Evolutionary conservation across 495 filamentous ascomycete genomes (phyloP), one percentile per base, ranked within the genome.

Genomic region (Talaromyces borbonicus): DNA sequence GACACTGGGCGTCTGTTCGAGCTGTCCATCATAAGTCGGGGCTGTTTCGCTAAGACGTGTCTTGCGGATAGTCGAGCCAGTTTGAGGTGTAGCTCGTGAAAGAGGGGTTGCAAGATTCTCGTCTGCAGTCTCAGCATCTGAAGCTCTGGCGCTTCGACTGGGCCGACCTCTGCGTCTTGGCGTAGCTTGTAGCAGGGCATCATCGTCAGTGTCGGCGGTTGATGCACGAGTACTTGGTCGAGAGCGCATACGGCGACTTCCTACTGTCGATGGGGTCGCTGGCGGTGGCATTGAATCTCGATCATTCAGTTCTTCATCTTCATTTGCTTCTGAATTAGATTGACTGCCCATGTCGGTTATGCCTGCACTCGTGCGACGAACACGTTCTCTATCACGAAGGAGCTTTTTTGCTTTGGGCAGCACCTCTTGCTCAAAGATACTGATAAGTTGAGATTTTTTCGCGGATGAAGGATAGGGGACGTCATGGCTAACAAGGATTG

Each of bases 381-480:
- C 87, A 24, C 80, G 73, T 24, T 84, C 79, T 49, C 83, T 79
- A 18, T 80, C 77, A n/a, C 75, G 73, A 22, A 93, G 66, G 11
- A 95, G 75, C 56, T 81, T 85, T 49, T 73, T 76, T 5, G 87
- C 80, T 53, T 86, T 78, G 1, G 92, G 86, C 6, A 84, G 63
- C 29, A 98, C 74, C 47, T 90, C 71, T 31, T 85, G 71, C 53
- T 84, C 81, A 59, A 98, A 87, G 22, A 97, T 71, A 3, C 83
- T 78, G 45, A 98, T 67, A 31, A 98, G 80, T 51, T 95, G 81
- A 1, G 78, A 63, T 67, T 98, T 98, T 64, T 96, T 97, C 26
- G 84, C 80, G 40, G 88, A 77, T 6, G 87, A 78, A 1, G 89
- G 81, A 63, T 95, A 97, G 9, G 79, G 55, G 48, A 96, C 69